Percentiles rank a stretch among this genome's conserved stretches.
Evolutionary conservation across 1,284 basidiomycete species (phyloP).

Genomic region (Cryptococcus wingfieldii): DNA sequence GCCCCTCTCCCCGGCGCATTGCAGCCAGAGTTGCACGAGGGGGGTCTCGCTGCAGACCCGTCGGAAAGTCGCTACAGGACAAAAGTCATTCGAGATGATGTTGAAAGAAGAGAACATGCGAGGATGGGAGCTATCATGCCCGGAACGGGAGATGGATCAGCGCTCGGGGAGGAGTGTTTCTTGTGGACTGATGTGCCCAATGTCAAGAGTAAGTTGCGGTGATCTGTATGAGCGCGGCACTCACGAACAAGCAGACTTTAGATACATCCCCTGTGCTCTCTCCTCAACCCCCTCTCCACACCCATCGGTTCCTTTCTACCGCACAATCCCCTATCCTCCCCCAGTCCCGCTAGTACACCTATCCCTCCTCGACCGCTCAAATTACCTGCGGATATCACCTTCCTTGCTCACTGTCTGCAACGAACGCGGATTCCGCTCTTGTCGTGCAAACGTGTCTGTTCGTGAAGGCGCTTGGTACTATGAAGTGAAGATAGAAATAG

Average conservation of each 20-base stretch:
- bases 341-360: conserved; percentile 43
- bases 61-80: not conserved
- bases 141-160: conserved; percentile 37
- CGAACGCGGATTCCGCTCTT: conserved; percentile 85
- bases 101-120: conserved; percentile 11
- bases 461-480: conserved; percentile 91
- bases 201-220: conserved; percentile 26
- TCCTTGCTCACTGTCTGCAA: conserved; percentile 75
- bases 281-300: conserved; percentile 39
- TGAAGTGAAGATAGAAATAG: conserved; percentile 76
- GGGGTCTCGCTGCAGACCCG: too few relatives aligned
- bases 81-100: conserved; percentile 7
- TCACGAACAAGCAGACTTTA: conserved; percentile 33
- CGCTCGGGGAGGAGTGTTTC: conserved; percentile 44
- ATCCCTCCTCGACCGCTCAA: conserved; percentile 53
- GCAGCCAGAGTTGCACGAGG: too few relatives aligned
- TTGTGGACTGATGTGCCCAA: conserved; percentile 45
- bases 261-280: conserved; percentile 50
- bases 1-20: too few relatives aligned
- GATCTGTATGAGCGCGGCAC: not conserved
- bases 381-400: conserved; percentile 67
- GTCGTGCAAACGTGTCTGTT: conserved; percentile 81
- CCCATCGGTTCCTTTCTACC: conserved; percentile 40
- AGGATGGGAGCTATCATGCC: conserved; percentile 20
- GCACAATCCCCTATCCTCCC: conserved; percentile 37